phyloP scores from a whole-genome alignment of 257 asterid species.

The Anisodus acutangulus region DNA sequence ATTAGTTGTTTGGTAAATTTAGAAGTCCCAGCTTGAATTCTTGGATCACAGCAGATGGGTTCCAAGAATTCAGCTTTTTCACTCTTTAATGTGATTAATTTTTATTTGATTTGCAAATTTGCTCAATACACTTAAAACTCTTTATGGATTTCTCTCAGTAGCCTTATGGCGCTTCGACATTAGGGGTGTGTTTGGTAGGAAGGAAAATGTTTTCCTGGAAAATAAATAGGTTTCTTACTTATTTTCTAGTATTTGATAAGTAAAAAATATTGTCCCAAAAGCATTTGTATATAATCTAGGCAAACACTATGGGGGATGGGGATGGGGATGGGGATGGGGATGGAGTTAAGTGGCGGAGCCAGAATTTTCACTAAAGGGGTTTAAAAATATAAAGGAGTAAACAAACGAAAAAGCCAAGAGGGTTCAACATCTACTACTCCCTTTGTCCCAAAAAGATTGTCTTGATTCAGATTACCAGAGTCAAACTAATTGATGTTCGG shows the following conservation, averaged over 20 bases:
- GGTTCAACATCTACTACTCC: too few species aligned
- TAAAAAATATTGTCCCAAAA: too few species aligned
- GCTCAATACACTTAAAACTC: not conserved
- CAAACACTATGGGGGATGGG: not conserved
- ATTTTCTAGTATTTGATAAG: not conserved
- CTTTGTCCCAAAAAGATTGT: too few species aligned
- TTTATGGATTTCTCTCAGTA: not conserved
- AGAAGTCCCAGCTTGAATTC: not conserved
- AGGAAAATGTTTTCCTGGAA: not conserved
- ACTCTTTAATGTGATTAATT: not conserved
- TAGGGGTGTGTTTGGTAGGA: not conserved
- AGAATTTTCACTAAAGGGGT: too few species aligned
- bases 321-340: too few species aligned
- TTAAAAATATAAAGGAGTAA: too few species aligned
- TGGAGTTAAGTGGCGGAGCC: too few species aligned
- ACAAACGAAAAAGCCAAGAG: too few species aligned
- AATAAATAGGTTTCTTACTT: too few species aligned
- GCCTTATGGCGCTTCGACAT: not conserved
- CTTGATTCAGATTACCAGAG: too few species aligned
- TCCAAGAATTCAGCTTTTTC: not conserved
- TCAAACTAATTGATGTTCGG: too few species aligned
- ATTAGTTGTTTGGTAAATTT: not conserved
- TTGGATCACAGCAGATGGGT: not conserved
- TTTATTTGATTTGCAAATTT: conserved; percentile 15
- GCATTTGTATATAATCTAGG: not conserved